phyloP scores from a whole-genome alignment of 2,329 filamentous ascomycete genomes.

The Onygena corvina region DNA sequence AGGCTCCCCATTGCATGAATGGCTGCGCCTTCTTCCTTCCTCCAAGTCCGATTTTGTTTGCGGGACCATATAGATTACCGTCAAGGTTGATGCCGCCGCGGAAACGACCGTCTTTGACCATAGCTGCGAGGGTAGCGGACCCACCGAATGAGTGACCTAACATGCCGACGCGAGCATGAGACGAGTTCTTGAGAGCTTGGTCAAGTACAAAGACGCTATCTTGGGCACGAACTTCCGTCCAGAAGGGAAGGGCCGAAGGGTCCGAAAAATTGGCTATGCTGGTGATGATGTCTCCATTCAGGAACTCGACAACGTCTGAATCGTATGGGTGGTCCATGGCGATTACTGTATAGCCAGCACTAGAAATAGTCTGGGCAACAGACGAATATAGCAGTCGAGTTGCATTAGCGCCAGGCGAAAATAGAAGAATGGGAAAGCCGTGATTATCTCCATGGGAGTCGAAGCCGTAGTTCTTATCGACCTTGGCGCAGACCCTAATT shows the following conservation, averaged over 20 bases:
- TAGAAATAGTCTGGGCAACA: slow-evolving; percentile 10
- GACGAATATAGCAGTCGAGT: slow-evolving; percentile 11
- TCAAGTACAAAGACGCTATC: not conserved
- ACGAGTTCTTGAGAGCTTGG: not conserved
- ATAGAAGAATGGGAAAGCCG: slow-evolving; percentile 9
- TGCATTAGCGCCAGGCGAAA: slow-evolving; percentile 8
- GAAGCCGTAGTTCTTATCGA: not conserved
- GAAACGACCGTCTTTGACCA: slow-evolving; percentile 19
- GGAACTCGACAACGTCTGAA: slow-evolving; percentile 17
- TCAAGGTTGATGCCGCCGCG: slow-evolving; percentile 27
- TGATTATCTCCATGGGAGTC: not conserved
- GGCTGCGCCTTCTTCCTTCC: slow-evolving; percentile 12
- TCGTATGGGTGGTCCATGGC: slow-evolving; percentile 19
- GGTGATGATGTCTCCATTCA: slow-evolving; percentile 15
- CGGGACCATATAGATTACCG: slow-evolving; percentile 20
- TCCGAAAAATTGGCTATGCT: not conserved
- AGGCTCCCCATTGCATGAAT: slow-evolving; percentile 15
- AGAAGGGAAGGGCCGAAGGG: not conserved
- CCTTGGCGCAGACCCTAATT: slow-evolving; percentile 7
- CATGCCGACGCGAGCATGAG: slow-evolving; percentile 11
- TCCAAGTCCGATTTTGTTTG: slow-evolving; percentile 12
- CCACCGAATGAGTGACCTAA: slow-evolving; percentile 31
- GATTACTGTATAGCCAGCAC: slow-evolving; percentile 12
- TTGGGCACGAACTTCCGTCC: slow-evolving; percentile 3
- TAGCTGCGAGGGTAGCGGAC: slow-evolving; percentile 20